Evolutionary conservation across 768 basidiomycete genomes (phyloP).

Genomic region (Postia placenta): DNA sequence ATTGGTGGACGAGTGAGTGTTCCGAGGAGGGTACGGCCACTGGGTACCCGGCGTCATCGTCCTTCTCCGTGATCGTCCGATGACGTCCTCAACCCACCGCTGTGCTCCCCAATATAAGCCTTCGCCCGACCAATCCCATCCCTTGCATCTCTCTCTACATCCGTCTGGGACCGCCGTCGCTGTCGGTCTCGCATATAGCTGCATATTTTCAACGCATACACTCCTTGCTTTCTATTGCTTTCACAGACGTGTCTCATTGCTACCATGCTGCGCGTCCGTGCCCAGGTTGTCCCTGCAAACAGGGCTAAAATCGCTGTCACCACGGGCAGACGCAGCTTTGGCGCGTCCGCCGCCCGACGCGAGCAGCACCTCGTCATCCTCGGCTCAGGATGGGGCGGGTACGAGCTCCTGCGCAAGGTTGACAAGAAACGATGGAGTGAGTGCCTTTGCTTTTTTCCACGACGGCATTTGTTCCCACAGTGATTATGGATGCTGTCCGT

Average conservation of each 20-base stretch:
- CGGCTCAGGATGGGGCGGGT: constrained; percentile 78
- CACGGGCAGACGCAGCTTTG: constrained; percentile 13
- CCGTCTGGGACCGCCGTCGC: neutral
- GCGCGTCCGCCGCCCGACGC: constrained; percentile 11
- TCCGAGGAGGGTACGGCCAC: too few species aligned
- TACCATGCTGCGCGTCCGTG: neutral
- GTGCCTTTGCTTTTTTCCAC: constrained; percentile 13
- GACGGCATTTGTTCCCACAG: neutral
- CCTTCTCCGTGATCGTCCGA: neutral
- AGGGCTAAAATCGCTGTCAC: neutral
- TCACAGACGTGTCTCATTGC: neutral
- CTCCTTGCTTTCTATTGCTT: neutral
- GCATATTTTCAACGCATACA: too few species aligned
- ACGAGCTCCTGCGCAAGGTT: constrained; percentile 57
- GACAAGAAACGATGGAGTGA: constrained; percentile 70
- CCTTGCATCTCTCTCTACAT: neutral
- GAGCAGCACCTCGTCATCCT: constrained; percentile 55
- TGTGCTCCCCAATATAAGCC: neutral
- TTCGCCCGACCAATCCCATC: neutral
- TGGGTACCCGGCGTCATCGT: too few species aligned
- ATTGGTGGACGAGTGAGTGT: too few species aligned
- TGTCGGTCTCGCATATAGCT: neutral
- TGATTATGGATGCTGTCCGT: too few species aligned
- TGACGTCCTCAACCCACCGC: neutral
- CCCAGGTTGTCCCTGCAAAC: neutral